Conservation (phyloP, 345 rosid genomes). For the Kandelia obovata region DNA sequence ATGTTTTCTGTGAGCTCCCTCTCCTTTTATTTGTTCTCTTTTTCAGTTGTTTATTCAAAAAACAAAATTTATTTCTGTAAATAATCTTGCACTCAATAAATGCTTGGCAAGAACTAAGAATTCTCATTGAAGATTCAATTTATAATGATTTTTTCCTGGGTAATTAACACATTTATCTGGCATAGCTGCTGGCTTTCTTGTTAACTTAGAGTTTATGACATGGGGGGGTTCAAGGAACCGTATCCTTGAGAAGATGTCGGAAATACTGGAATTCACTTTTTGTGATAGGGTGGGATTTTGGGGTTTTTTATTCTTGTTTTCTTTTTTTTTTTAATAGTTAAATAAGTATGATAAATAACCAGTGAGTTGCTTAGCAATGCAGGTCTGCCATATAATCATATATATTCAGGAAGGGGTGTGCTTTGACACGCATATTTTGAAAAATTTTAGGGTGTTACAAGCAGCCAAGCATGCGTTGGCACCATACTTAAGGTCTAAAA, state of each 20-base stretch:
- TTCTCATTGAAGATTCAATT: too few relatives aligned
- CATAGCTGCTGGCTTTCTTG: too few relatives aligned
- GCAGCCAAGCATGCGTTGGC: conserved; percentile 61
- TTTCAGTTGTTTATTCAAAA: neutral
- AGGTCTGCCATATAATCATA: conserved; percentile 80
- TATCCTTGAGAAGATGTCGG: too few relatives aligned
- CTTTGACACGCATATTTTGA: conserved; percentile 57
- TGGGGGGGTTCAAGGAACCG: too few relatives aligned
- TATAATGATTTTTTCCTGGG: too few relatives aligned
- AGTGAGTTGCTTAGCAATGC: conserved; percentile 44
- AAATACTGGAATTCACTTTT: too few relatives aligned
- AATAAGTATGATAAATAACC: conserved; percentile 1
- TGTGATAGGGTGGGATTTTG: neutral
- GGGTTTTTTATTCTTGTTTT: neutral
- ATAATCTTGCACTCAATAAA: too few relatives aligned
- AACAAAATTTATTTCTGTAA: too few relatives aligned
- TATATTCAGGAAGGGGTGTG: conserved; percentile 64
- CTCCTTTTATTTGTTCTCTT: neutral
- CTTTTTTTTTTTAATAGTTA: neutral
- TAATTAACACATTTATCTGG: too few relatives aligned
- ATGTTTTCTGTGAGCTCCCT: conserved; percentile 76
- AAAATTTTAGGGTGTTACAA: conserved; percentile 72
- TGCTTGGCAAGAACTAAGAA: too few relatives aligned
- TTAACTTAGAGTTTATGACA: too few relatives aligned
- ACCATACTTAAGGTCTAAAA: conserved; percentile 52